Evolutionary conservation across 306 rosid species (phyloP), one percentile per base, ranked within the genome.

Genomic region (Rosa rugosa): DNA sequence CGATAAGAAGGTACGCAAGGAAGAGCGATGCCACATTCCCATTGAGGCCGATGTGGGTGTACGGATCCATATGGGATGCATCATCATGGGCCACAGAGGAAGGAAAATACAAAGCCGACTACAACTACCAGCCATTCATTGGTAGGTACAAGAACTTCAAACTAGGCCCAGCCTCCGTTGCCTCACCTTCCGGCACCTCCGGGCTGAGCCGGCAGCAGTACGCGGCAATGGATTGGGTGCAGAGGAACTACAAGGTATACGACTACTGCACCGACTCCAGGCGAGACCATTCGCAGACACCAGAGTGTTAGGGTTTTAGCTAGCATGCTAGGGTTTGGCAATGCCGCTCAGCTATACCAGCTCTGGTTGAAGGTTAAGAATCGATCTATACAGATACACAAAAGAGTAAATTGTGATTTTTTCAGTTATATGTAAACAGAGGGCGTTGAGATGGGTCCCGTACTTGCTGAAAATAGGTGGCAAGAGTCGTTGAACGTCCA

Each of bases 1-100:
- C 99, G 22, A 77, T 95, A 75, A 89, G 99, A 74, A 89, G 89
- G 81, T 95, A 93, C 69, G 82, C 83, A 16, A 85, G 87, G 79
- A 90, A 86, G 86, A 90, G 88, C 75, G 94, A 95, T 49, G 88
- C 90, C 4, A 95, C 96, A 64, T 95, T 85, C 72, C 99, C 97
- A 27, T 25, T 71, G 65, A 85, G 99, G 65, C 89, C 95, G 73
- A 87, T 95, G 99, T 87, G 89, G 86, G 83, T 83, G 64, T 95
- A 91, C 69, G 99, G 98, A 36, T 91, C 98, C 20, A 91, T 93
- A 77, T 93, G 99, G 99, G 99, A 93, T 81, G 99, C 99, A 47
- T 95, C 97, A 23, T 27, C 88, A 2, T 95, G 99, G 99, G 98
- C 99, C 2, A 93, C 98, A 27, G 97, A 95, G 73, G 83, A 81